phyloP scores from a whole-genome alignment of 768 basidiomycete genomes.

The Galerina sulciceps region DNA sequence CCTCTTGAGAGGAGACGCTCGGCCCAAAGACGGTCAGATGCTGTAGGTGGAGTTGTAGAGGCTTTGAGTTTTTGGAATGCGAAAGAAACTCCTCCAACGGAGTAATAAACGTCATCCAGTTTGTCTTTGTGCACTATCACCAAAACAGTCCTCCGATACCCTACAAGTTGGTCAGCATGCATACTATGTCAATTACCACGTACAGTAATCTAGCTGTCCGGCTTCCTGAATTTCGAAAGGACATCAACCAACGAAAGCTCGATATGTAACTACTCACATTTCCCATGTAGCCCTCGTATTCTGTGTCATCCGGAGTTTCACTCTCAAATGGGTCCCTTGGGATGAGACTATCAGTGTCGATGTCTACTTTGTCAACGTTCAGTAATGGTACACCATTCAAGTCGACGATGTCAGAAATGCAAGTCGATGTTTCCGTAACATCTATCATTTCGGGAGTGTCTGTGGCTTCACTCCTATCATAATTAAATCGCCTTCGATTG shows the following conservation, averaged over 20 bases:
- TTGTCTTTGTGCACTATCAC: slow-evolving; percentile 29
- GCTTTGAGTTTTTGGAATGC: slow-evolving; percentile 23
- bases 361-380: slow-evolving; percentile 12
- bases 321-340: slow-evolving; percentile 39
- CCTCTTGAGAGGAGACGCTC: slow-evolving; percentile 19
- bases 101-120: slow-evolving; percentile 18
- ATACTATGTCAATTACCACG: not conserved
- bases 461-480: slow-evolving; percentile 21
- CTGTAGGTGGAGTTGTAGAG: slow-evolving; percentile 11
- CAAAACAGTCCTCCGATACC: slow-evolving; percentile 31
- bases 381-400: slow-evolving; percentile 31
- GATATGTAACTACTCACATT: slow-evolving; percentile 31
- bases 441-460: slow-evolving; percentile 27
- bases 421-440: slow-evolving; percentile 20
- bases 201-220: slow-evolving; percentile 34
- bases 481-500: slow-evolving; percentile 13
- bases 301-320: slow-evolving; percentile 33
- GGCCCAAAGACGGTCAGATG: slow-evolving; percentile 15
- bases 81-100: slow-evolving; percentile 21
- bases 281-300: slow-evolving; percentile 46
- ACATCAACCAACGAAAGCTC: not conserved
- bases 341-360: slow-evolving; percentile 32
- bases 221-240: slow-evolving; percentile 23
- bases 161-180: slow-evolving; percentile 5
- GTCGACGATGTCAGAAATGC: slow-evolving; percentile 32